phyloP scores from a whole-genome alignment of 2,329 filamentous ascomycete genomes.

The Fusarium chaquense region DNA sequence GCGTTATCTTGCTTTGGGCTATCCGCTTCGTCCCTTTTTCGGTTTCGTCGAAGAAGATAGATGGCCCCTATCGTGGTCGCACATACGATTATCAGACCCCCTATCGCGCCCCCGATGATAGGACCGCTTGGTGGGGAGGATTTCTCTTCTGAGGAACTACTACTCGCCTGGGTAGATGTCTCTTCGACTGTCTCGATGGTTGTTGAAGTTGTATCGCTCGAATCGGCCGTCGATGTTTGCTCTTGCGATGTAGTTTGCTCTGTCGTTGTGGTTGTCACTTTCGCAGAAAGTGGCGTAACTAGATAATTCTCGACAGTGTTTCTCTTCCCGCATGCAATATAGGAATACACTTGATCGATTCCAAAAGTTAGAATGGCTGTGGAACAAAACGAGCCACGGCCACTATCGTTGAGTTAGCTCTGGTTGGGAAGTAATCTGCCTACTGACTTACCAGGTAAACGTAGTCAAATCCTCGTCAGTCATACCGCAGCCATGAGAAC shows the following conservation, averaged over 20 bases:
- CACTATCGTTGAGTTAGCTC: background rate
- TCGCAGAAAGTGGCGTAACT: conserved; percentile 28
- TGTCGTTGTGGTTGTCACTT: background rate
- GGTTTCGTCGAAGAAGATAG: conserved; percentile 18
- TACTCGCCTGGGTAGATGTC: background rate
- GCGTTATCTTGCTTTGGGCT: background rate
- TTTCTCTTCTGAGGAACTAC: background rate
- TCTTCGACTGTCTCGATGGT: background rate
- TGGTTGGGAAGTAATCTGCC: fast-evolving
- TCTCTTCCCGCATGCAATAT: conserved; percentile 54
- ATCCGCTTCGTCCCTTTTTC: background rate
- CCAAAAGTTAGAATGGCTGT: conserved; percentile 52
- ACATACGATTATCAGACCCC: conserved; percentile 52
- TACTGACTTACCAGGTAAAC: conserved; percentile 52
- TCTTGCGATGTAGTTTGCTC: conserved; percentile 2
- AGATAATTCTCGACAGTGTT: conserved; percentile 46
- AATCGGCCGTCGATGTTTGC: background rate
- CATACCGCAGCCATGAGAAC: conserved; percentile 51
- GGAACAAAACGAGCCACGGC: conserved; percentile 48
- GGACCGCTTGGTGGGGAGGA: conserved; percentile 34
- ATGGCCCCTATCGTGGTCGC: conserved; percentile 8
- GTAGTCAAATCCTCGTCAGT: conserved; percentile 47
- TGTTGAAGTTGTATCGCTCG: background rate
- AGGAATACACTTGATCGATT: conserved; percentile 53
- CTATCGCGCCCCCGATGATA: conserved; percentile 54